Evolutionary conservation across 129 eudicot species (phyloP), one percentile per base, ranked within the genome.

Genomic region (Centaurea solstitialis): DNA sequence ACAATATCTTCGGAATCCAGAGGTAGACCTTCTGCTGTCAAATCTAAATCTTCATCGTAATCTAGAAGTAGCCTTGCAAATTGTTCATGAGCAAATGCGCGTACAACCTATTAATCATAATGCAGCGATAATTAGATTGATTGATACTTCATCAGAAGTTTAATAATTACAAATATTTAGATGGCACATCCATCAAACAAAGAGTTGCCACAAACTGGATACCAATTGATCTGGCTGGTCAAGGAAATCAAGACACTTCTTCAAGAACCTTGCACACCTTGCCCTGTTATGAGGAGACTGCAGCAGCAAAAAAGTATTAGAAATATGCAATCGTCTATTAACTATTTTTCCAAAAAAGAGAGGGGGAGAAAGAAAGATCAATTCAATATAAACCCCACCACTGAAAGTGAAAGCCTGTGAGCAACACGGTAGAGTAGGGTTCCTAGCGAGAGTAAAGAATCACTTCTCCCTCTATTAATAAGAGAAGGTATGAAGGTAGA

Each of bases 1-100:
- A 88, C 76, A 50, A 73, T 82, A 76, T 85, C 92, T 85, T 90
- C 89, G 69, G 91, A 89, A 73, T 86, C 89, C 21, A 71, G 68
- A 72, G 93, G 92, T 75, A 88, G 80, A 64, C 74, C 88, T 82
- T 90, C 97, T 74, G 93, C 74, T 80, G 91, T 88, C 23, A 93
- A 70, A 77, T 91, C 97, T 9, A 86, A 62, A 76, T 93, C 98
- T 78, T 91, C 93, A 74, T 89, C 87, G 30, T 85, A 87, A 76
- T 82, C 94, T 71, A 96, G 73, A 76, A 96, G 96, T 79, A 96
- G 87, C 89, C 99, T 93, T 53, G 99, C 99, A 79, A 89, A 91
- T 88, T 96, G 98, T 83, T 96, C 99, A 78, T 96, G 99, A 70
- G 99, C 99, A 84, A 85, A 84, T 70, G 99, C 99, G 66, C 98